Percentiles rank a stretch among this genome's conserved stretches.
Conservation (phyloP, 106 monocot species). For the Dendrobium nobile region DNA sequence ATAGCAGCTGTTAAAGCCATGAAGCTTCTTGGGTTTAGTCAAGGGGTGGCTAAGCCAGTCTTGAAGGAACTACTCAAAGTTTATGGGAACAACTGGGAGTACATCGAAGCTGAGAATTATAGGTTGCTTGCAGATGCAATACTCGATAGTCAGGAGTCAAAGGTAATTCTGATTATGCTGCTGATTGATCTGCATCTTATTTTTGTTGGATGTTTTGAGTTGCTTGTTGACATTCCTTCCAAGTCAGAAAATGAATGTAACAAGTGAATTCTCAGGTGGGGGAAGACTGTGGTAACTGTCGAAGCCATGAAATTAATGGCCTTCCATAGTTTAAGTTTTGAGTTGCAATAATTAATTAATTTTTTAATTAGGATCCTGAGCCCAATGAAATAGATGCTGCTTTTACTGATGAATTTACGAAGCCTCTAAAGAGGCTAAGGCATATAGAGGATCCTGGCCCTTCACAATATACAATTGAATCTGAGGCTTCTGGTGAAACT, state of each 20-base stretch:
- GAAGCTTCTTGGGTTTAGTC: constrained; percentile 40
- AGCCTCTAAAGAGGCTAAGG: constrained; percentile 19
- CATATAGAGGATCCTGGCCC: constrained; percentile 5
- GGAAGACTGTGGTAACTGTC: not conserved
- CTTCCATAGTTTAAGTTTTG: not conserved
- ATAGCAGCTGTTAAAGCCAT: constrained; percentile 42
- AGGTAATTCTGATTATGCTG: constrained; percentile 9
- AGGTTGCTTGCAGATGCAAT: constrained; percentile 52
- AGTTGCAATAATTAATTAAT: not conserved
- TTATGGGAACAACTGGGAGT: constrained; percentile 56
- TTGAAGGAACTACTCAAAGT: constrained; percentile 34
- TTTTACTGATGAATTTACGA: constrained; percentile 8
- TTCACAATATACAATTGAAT: not conserved
- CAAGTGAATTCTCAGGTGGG: not conserved
- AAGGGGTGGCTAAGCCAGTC: constrained; percentile 22
- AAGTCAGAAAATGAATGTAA: not conserved
- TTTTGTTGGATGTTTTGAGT: not conserved
- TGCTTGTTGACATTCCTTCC: not conserved
- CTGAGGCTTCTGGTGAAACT: constrained; percentile 6
- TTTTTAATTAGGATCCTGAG: constrained; percentile 11
- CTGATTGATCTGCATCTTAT: not conserved
- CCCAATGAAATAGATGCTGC: constrained; percentile 3
- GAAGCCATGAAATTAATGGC: not conserved
- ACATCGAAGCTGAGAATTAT: constrained; percentile 68
- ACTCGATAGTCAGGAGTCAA: constrained; percentile 21